Evolutionary conservation across 2,329 filamentous ascomycete species (phyloP).

Genomic region (Amauroascus verrucosus): DNA sequence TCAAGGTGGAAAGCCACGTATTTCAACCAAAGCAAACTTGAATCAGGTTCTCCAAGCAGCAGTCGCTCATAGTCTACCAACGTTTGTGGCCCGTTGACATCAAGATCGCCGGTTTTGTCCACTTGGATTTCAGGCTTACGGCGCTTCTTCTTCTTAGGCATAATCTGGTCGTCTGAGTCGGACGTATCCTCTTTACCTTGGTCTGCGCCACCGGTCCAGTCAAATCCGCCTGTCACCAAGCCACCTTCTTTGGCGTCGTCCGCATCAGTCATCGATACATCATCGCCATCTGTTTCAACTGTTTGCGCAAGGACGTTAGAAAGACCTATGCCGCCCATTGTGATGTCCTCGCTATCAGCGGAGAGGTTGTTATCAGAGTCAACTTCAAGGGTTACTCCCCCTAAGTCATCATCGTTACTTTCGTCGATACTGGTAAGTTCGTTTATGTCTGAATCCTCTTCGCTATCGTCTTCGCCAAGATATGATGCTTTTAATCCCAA

Average conservation of each 20-base stretch:
- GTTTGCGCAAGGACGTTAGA: slow-evolving; percentile 28
- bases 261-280: slow-evolving; percentile 35
- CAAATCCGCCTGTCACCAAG: slow-evolving; percentile 66
- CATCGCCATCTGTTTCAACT: slow-evolving; percentile 36
- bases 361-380: slow-evolving; percentile 28
- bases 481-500: slow-evolving; percentile 91
- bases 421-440: slow-evolving; percentile 39
- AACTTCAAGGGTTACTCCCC: slow-evolving; percentile 24
- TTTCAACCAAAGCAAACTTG: slow-evolving; percentile 84
- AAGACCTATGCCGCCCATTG: slow-evolving; percentile 36
- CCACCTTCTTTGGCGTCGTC: slow-evolving; percentile 29
- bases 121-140: slow-evolving; percentile 68
- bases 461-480: slow-evolving; percentile 54
- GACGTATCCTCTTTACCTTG: slow-evolving; percentile 27
- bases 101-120: slow-evolving; percentile 85
- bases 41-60: slow-evolving; percentile 82
- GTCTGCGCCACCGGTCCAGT: slow-evolving; percentile 66
- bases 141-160: slow-evolving; percentile 57
- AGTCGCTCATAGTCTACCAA: slow-evolving; percentile 88
- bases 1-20: slow-evolving; percentile 99
- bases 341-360: slow-evolving; percentile 30
- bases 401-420: slow-evolving; percentile 27
- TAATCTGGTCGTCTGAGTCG: slow-evolving; percentile 39
- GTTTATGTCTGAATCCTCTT: slow-evolving; percentile 38
- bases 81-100: slow-evolving; percentile 77